These are phyloP conservation scores for Arthrobotrys pseudoclavata DNA, from an alignment of 2,329 filamentous ascomycete species.

Conservation along the genomic window DNA sequence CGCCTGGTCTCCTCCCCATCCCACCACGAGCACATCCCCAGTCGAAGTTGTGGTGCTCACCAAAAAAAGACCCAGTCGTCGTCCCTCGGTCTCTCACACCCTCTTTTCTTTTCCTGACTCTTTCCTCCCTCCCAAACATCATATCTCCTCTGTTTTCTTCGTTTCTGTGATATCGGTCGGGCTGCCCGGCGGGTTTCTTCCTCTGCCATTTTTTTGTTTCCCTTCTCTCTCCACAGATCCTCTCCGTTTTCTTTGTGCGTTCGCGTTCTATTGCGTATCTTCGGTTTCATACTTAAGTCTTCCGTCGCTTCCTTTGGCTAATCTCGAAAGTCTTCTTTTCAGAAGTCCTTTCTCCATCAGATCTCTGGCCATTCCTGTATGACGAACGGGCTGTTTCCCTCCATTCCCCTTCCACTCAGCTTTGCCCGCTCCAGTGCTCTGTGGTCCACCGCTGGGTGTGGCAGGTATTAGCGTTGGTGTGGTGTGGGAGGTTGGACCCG, in stretches of 20 bases:
- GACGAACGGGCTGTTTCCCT: constrained; percentile 58
- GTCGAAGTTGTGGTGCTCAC: constrained; percentile 55
- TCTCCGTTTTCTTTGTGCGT: constrained; percentile 10
- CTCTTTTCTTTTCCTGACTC: constrained; percentile 42
- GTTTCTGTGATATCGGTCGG: constrained; percentile 57
- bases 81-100: constrained; percentile 56
- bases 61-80: constrained; percentile 58
- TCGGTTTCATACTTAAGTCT: neutral
- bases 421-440: constrained; percentile 55
- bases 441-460: constrained; percentile 54
- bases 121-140: constrained; percentile 42
- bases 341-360: constrained; percentile 32
- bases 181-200: constrained; percentile 48
- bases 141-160: constrained; percentile 54
- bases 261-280: constrained; percentile 2
- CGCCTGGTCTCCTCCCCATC: constrained; percentile 49
- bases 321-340: constrained; percentile 22
- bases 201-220: constrained; percentile 4
- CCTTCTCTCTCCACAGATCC: constrained; percentile 10
- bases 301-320: constrained; percentile 24
- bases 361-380: constrained; percentile 56
- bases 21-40: constrained; percentile 57
- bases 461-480: constrained; percentile 59
- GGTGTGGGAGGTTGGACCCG: constrained; percentile 59
- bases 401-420: constrained; percentile 54